phyloP scores from a whole-genome alignment of 768 basidiomycete species.

The Termitomyces sp. region DNA sequence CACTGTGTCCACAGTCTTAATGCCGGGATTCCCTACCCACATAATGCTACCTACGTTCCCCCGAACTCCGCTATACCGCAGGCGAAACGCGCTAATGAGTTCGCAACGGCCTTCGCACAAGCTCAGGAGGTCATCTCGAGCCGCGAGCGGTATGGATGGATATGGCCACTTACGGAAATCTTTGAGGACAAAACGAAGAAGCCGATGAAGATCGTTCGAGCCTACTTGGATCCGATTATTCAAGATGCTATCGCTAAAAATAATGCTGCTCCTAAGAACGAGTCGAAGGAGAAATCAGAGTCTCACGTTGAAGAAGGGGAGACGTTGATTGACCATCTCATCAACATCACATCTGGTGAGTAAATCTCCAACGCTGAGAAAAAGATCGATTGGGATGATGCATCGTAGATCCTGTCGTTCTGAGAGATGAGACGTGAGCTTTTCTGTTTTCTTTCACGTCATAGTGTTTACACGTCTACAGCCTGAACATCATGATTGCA shows the following conservation, averaged over 20 bases:
- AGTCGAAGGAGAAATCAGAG: conserved; percentile 20
- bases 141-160: conserved; percentile 38
- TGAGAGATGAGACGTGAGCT: conserved; percentile 42
- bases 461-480: conserved; percentile 5
- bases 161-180: conserved; percentile 53
- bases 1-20: conserved; percentile 48
- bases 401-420: conserved; percentile 32
- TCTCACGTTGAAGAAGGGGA: conserved; percentile 33
- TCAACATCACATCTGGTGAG: conserved; percentile 39
- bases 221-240: conserved; percentile 49
- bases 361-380: background rate
- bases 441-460: background rate
- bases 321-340: conserved; percentile 53
- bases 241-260: conserved; percentile 40
- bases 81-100: conserved; percentile 32
- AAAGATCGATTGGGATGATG: background rate
- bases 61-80: conserved; percentile 16
- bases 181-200: conserved; percentile 36
- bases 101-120: conserved; percentile 42
- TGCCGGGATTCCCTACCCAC: conserved; percentile 47
- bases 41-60: conserved; percentile 26
- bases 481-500: conserved; percentile 43
- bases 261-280: conserved; percentile 2
- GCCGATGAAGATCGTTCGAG: conserved; percentile 49
- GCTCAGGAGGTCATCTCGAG: conserved; percentile 38